phyloP scores from a whole-genome alignment of 441 rosid species.

The Biscutella laevigata region DNA sequence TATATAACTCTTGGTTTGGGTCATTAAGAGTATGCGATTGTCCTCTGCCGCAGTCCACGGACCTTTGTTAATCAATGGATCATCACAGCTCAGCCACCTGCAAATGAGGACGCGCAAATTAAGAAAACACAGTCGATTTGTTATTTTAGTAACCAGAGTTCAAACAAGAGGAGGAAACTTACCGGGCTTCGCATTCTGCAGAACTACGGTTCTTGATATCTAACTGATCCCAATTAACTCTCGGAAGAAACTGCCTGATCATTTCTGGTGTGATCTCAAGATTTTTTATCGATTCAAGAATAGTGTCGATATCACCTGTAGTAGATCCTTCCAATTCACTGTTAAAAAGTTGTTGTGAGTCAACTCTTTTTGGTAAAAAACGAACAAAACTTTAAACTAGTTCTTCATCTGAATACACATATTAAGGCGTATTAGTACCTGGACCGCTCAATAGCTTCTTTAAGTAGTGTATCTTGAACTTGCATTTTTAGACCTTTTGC shows the following conservation, averaged over 20 bases:
- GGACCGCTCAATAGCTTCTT: slow-evolving; percentile 36
- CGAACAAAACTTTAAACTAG: neutral
- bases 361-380: too few species aligned
- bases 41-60: slow-evolving; percentile 72
- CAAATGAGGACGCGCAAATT: slow-evolving; percentile 16
- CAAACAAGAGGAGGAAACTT: slow-evolving; percentile 20
- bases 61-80: slow-evolving; percentile 58
- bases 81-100: slow-evolving; percentile 87
- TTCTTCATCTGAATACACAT: neutral
- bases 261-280: slow-evolving; percentile 70
- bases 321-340: slow-evolving; percentile 40
- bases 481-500: slow-evolving; percentile 67
- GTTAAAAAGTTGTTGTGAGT: too few species aligned
- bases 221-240: slow-evolving; percentile 74
- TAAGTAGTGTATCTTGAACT: slow-evolving; percentile 59
- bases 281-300: slow-evolving; percentile 49
- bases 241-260: slow-evolving; percentile 68
- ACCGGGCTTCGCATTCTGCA: slow-evolving; percentile 89
- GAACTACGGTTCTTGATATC: slow-evolving; percentile 56
- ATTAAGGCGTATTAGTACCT: too few species aligned
- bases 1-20: slow-evolving; percentile 52
- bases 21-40: slow-evolving; percentile 42
- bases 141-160: neutral
- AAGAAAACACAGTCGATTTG: slow-evolving; percentile 5
- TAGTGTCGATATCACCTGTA: slow-evolving; percentile 34